These are phyloP conservation scores for Chytriomyces hyalinus DNA, from an alignment of 192 early-diverging fungal genomes.

Conservation along the genomic window DNA sequence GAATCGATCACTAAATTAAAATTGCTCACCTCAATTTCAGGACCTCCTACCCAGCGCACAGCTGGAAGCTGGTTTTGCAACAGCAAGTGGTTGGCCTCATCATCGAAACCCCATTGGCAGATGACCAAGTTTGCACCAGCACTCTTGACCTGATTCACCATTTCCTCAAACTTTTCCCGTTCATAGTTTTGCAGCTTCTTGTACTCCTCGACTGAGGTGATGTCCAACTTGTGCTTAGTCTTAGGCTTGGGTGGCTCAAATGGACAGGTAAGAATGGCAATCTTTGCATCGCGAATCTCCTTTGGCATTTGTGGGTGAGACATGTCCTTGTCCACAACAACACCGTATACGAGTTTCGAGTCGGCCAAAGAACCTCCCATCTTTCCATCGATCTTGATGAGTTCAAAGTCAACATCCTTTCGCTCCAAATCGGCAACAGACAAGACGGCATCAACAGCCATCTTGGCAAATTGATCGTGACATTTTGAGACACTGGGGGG, in stretches of 20 bases:
- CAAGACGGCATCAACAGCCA: constrained; percentile 97
- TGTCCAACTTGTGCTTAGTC: constrained; percentile 99
- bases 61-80: constrained; percentile 97
- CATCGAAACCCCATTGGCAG: constrained; percentile 99
- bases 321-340: constrained; percentile 99
- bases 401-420: constrained; percentile 99
- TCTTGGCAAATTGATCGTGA: constrained; percentile 97
- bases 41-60: constrained; percentile 99
- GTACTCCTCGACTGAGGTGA: constrained; percentile 98
- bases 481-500: constrained; percentile 89
- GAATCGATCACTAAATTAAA: not conserved
- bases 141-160: constrained; percentile 98
- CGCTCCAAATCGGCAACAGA: constrained; percentile 98
- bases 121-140: constrained; percentile 97
- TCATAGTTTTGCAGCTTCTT: constrained; percentile 96
- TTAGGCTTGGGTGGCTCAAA: constrained; percentile 99
- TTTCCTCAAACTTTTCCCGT: constrained; percentile 92
- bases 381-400: constrained; percentile 99
- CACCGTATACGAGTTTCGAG: constrained; percentile 92
- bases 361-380: constrained; percentile 95
- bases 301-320: constrained; percentile 99
- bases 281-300: constrained; percentile 91
- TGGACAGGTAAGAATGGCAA: constrained; percentile 98
- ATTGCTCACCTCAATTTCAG: constrained; percentile 88
- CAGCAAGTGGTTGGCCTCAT: constrained; percentile 99